Conservation (phyloP, 805 yeast species). For the Hanseniaspora occidentalis region DNA sequence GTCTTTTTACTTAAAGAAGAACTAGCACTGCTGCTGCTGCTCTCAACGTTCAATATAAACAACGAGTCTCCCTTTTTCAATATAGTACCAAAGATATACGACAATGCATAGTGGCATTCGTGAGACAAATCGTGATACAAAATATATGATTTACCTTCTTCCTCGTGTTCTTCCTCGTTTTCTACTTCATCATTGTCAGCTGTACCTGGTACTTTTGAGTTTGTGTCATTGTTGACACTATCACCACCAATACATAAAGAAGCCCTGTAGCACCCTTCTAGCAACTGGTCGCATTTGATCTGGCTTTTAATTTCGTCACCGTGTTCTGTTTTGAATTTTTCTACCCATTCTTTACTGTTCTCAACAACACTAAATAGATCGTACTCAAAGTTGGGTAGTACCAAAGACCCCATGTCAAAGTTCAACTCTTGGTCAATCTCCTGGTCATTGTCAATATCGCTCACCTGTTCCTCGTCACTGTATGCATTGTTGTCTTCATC, state of each 20-base stretch:
- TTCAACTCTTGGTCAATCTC: conserved; percentile 21
- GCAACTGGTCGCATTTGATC: conserved; percentile 11
- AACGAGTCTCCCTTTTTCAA: conserved; percentile 72
- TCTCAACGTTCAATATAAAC: conserved; percentile 37
- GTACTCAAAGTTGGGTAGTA: conserved; percentile 21
- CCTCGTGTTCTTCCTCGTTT: conserved; percentile 6
- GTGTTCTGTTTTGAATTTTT: conserved; percentile 24
- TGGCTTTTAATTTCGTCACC: conserved; percentile 21
- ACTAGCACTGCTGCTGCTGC: not conserved
- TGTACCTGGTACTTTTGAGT: conserved; percentile 3
- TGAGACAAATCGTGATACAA: conserved; percentile 75
- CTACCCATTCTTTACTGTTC: conserved; percentile 21
- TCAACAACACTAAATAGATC: conserved; percentile 19
- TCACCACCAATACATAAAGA: conserved; percentile 10
- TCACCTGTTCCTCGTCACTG: conserved; percentile 29
- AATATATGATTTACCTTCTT: conserved; percentile 49
- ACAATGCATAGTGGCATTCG: conserved; percentile 72
- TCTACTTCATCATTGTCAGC: not conserved
- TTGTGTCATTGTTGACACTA: conserved; percentile 9
- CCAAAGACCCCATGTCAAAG: conserved; percentile 22
- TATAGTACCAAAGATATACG: conserved; percentile 80
- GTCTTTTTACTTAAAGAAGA: not conserved
- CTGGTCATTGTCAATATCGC: conserved; percentile 24
- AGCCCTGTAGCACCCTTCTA: conserved; percentile 19
- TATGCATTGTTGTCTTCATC: conserved; percentile 26